Conservation (phyloP, 371 early-diverging fungal species). For the Rhizopus arrhizus region DNA sequence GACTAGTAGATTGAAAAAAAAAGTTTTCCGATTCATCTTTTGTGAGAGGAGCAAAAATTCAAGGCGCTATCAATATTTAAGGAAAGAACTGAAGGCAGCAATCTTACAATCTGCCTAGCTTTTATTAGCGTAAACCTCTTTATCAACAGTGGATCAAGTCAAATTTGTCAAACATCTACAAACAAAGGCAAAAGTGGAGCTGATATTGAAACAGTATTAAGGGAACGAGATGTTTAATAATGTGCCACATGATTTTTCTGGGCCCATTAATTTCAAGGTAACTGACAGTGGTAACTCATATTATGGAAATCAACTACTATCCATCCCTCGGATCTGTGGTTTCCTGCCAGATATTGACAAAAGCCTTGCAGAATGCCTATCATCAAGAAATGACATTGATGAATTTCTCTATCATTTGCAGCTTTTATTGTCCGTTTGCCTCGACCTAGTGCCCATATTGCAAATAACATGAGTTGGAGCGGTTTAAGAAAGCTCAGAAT, state of each 20-base stretch:
- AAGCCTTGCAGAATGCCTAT: background rate
- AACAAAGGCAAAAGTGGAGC: too few relatives aligned
- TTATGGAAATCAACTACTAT: slow-evolving; percentile 4
- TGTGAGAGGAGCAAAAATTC: too few relatives aligned
- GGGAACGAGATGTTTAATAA: background rate
- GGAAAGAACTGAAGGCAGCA: too few relatives aligned
- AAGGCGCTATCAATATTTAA: too few relatives aligned
- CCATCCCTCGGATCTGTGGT: background rate
- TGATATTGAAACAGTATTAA: too few relatives aligned
- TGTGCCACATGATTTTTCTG: slow-evolving; percentile 2
- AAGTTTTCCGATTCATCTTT: too few relatives aligned
- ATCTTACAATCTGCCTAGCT: too few relatives aligned
- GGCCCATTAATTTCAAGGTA: slow-evolving; percentile 3
- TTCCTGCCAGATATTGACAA: background rate
- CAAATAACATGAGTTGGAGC: background rate
- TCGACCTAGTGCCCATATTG: too few relatives aligned
- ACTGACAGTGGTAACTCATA: slow-evolving; percentile 4
- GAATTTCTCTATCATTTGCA: background rate
- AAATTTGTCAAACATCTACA: too few relatives aligned
- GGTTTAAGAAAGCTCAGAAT: background rate
- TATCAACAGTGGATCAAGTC: too few relatives aligned
- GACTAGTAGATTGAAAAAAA: too few relatives aligned
- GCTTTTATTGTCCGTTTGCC: background rate
- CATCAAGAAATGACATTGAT: slow-evolving; percentile 16
- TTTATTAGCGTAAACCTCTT: too few relatives aligned